Conservation (phyloP, 2,329 filamentous ascomycete species). For the Penicillium verrucosum region DNA sequence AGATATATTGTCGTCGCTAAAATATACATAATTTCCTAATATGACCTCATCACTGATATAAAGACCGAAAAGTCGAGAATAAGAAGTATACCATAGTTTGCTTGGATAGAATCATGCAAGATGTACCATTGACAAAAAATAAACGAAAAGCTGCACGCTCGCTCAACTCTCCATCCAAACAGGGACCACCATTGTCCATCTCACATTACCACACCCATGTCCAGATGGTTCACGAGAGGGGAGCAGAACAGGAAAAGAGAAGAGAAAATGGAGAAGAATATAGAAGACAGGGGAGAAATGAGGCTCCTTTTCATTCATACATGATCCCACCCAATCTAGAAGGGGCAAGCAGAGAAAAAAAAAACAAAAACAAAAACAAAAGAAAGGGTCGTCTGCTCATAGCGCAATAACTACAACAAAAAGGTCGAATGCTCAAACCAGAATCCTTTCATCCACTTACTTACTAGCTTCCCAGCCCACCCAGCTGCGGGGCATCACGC, state of each 20-base stretch:
- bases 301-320: slow-evolving; percentile 19
- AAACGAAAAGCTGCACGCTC: slow-evolving; percentile 22
- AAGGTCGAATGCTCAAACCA: neutral
- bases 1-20: neutral
- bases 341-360: slow-evolving; percentile 1
- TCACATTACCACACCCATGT: slow-evolving; percentile 22
- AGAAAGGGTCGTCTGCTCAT: slow-evolving; percentile 12
- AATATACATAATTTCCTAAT: neutral
- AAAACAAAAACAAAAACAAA: slow-evolving; percentile 3
- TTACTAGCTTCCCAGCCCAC: slow-evolving; percentile 69
- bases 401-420: slow-evolving; percentile 1
- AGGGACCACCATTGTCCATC: slow-evolving; percentile 12
- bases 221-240: neutral
- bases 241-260: slow-evolving; percentile 9
- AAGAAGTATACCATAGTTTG: neutral
- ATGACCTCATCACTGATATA: neutral
- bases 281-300: slow-evolving; percentile 6
- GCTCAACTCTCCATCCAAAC: slow-evolving; percentile 24
- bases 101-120: slow-evolving; percentile 14
- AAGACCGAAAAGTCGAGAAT: neutral
- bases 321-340: slow-evolving; percentile 16
- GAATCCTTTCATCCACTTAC: neutral
- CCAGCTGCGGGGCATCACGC: slow-evolving; percentile 88
- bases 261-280: slow-evolving; percentile 8
- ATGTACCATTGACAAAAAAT: slow-evolving; percentile 16